Conservation (phyloP, 495 filamentous ascomycete genomes). For the Hyaloscypha bicolor region DNA sequence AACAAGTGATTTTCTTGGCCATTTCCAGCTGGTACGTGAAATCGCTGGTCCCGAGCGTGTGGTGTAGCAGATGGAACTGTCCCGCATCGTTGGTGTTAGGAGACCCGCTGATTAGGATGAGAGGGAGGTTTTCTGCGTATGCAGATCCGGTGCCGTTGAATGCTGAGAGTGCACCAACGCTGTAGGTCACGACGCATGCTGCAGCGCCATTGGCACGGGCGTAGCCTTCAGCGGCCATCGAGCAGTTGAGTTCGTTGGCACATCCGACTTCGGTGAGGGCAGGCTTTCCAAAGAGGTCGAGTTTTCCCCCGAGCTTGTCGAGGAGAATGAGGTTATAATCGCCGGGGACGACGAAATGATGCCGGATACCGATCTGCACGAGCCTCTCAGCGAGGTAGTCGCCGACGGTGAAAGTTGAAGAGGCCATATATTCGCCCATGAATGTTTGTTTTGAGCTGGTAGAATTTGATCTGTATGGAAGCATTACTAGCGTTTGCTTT, state of each 20-base stretch:
- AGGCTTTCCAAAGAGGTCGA: constrained; percentile 19
- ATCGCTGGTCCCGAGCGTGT: constrained; percentile 7
- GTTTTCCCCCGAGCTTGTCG: constrained; percentile 60
- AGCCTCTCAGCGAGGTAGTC: constrained; percentile 43
- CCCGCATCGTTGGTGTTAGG: constrained; percentile 35
- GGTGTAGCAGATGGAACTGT: constrained; percentile 6
- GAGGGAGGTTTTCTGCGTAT: constrained; percentile 61
- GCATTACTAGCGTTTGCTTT: too few relatives aligned
- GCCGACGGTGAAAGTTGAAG: constrained; percentile 1
- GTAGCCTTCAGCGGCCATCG: constrained; percentile 65
- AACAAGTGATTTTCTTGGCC: constrained; percentile 2
- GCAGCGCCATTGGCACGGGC: constrained; percentile 66
- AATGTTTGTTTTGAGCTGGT: too few relatives aligned
- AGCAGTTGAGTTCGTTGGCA: constrained; percentile 4
- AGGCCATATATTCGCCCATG: too few relatives aligned
- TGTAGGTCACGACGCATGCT: constrained; percentile 68
- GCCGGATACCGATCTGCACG: constrained; percentile 59
- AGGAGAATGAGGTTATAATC: constrained; percentile 41
- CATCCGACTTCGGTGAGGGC: constrained; percentile 35
- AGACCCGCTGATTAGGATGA: constrained; percentile 66
- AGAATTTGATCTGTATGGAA: too few relatives aligned
- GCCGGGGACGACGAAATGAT: constrained; percentile 67
- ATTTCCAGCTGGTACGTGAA: constrained; percentile 23
- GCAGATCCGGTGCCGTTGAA: constrained; percentile 68
- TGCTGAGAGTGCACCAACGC: constrained; percentile 68